A percentile compares a stretch with the other conserved stretches of the same genome.
phyloP scores from a whole-genome alignment of 352 stramenopile species.

The Thalassiosira exigua region DNA sequence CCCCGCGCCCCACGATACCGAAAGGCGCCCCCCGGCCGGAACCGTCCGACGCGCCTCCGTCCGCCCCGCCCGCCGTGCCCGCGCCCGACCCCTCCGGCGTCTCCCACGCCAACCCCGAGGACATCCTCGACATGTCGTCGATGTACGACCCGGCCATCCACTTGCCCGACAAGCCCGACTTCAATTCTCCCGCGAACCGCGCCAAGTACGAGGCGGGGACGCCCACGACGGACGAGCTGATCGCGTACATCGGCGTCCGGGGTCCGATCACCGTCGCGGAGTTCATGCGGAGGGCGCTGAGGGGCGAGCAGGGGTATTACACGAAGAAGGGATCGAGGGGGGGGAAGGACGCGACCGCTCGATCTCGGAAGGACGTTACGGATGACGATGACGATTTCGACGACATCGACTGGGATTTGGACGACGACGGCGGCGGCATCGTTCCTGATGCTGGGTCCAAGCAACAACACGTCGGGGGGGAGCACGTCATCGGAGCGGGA shows the following conservation, averaged over 20 bases:
- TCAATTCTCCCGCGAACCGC: conserved; percentile 58
- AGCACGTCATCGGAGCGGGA: conserved; percentile 74
- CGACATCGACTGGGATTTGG: conserved; percentile 49
- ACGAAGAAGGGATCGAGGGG: conserved; percentile 74
- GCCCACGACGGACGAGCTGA: conserved; percentile 83
- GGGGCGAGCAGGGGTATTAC: conserved; percentile 95
- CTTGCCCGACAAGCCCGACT: conserved; percentile 64
- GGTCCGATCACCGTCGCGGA: conserved; percentile 92
- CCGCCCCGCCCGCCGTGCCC: conserved; percentile 1
- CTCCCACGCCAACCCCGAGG: conserved; percentile 54
- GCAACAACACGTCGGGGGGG: conserved; percentile 59
- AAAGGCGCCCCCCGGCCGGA: neutral
- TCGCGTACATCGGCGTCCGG: conserved; percentile 91
- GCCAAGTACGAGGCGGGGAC: conserved; percentile 77
- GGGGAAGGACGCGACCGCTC: conserved; percentile 13
- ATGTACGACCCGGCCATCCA: conserved; percentile 83
- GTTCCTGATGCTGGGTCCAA: conserved; percentile 30
- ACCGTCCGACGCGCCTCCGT: conserved; percentile 40
- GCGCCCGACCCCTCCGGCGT: conserved; percentile 50
- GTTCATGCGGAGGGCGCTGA: conserved; percentile 90
- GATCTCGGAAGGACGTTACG: neutral
- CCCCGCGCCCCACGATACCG: conserved; percentile 9
- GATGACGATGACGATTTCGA: conserved; percentile 29
- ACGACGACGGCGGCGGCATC: conserved; percentile 36
- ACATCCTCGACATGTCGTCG: conserved; percentile 58